Percentiles rank a stretch among this genome's conserved stretches.
Evolutionary conservation across 2,329 filamentous ascomycete species (phyloP).

Genomic region (Magnaporthales sp.): DNA sequence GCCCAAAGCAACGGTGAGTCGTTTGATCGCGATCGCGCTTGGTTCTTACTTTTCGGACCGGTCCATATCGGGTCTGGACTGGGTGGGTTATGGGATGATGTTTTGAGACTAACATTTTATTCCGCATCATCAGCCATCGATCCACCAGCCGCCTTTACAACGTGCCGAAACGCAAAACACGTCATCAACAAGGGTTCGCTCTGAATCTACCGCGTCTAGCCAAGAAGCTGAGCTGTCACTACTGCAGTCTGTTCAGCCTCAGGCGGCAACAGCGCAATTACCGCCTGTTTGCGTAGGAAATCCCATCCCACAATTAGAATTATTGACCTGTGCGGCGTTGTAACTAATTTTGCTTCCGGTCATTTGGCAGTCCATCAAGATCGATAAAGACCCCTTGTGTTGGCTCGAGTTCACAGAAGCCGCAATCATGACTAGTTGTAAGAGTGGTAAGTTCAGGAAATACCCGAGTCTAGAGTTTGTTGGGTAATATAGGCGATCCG

Average conservation of each 20-base stretch:
- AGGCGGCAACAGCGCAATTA: slow-evolving; percentile 72
- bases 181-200: slow-evolving; percentile 51
- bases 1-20: slow-evolving; percentile 65
- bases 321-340: neutral
- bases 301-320: neutral
- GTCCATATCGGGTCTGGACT: neutral
- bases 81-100: neutral
- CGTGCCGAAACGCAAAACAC: slow-evolving; percentile 54
- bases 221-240: slow-evolving; percentile 22
- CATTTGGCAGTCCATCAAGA: slow-evolving; percentile 57
- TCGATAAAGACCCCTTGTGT: slow-evolving; percentile 78
- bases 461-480: neutral
- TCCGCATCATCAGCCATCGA: neutral
- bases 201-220: slow-evolving; percentile 57
- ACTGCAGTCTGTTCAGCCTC: slow-evolving; percentile 75
- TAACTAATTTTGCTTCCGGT: slow-evolving; percentile 7
- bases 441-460: slow-evolving; percentile 58
- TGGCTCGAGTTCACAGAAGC: slow-evolving; percentile 94
- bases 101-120: neutral
- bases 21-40: slow-evolving; percentile 2
- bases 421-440: slow-evolving; percentile 85
- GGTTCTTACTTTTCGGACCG: neutral
- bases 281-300: slow-evolving; percentile 76
- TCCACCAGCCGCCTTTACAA: slow-evolving; percentile 32
- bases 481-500: neutral